Evolutionary conservation across 1,284 basidiomycete species (phyloP).

Genomic region (Trichosporon sp.): DNA sequence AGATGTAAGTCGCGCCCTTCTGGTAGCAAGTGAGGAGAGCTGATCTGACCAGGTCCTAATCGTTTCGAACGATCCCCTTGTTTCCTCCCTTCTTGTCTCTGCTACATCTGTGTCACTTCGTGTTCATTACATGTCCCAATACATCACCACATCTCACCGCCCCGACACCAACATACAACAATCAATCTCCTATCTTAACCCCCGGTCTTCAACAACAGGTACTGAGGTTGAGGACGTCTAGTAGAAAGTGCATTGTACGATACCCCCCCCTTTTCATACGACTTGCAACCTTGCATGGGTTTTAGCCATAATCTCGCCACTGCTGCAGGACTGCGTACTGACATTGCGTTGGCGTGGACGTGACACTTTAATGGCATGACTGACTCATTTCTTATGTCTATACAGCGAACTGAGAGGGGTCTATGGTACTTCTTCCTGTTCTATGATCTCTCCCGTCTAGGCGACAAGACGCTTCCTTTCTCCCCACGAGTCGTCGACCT

Average conservation of each 20-base stretch:
- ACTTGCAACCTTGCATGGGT: conserved; percentile 19
- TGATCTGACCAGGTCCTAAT: conserved; percentile 52
- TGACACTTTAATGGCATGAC: background rate
- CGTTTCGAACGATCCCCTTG: background rate
- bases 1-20: conserved; percentile 55
- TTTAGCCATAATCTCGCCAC: background rate
- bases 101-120: conserved; percentile 14
- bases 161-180: conserved; percentile 22
- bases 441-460: conserved; percentile 22
- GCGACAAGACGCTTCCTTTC: conserved; percentile 51
- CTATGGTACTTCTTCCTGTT: conserved; percentile 12
- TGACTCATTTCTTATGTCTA: background rate
- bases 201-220: conserved; percentile 32
- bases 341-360: background rate
- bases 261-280: conserved; percentile 27
- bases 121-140: conserved; percentile 6
- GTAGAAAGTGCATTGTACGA: conserved; percentile 38
- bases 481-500: conserved; percentile 57
- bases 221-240: conserved; percentile 33
- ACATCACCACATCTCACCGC: conserved; percentile 7
- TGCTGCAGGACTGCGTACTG: background rate
- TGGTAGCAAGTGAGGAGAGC: conserved; percentile 27
- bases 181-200: conserved; percentile 3
- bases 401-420: background rate
- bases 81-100: background rate